phyloP scores from a whole-genome alignment of 805 yeast genomes.

The Brettanomyces anomalus region DNA sequence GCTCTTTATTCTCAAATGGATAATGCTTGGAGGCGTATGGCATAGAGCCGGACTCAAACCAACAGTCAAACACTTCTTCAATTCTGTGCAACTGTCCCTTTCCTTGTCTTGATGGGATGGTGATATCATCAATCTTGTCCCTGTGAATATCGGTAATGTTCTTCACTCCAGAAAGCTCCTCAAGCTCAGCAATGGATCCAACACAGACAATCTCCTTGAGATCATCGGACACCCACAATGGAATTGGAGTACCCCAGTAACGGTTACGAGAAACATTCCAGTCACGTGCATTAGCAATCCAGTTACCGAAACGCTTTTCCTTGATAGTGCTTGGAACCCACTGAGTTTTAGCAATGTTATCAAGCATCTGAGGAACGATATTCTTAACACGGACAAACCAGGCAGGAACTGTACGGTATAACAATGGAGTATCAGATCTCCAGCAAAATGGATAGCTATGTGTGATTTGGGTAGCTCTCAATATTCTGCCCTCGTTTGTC shows the following conservation, averaged over 20 bases:
- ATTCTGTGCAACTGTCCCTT: slow-evolving; percentile 82
- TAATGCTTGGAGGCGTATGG: slow-evolving; percentile 96
- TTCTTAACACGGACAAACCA: slow-evolving; percentile 94
- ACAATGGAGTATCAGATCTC: slow-evolving; percentile 98
- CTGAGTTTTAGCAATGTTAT: slow-evolving; percentile 73
- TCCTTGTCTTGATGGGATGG: slow-evolving; percentile 87
- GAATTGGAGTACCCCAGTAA: slow-evolving; percentile 99
- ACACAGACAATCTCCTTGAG: slow-evolving; percentile 86
- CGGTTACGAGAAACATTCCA: slow-evolving; percentile 98
- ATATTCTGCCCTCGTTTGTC: slow-evolving; percentile 66
- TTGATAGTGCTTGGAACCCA: slow-evolving; percentile 93
- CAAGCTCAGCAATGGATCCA: slow-evolving; percentile 84
- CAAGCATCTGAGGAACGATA: slow-evolving; percentile 81
- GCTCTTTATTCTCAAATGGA: slow-evolving; percentile 76
- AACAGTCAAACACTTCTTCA: slow-evolving; percentile 98
- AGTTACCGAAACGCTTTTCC: slow-evolving; percentile 92
- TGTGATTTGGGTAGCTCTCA: slow-evolving; percentile 73
- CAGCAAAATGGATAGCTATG: slow-evolving; percentile 99
- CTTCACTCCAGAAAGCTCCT: slow-evolving; percentile 70
- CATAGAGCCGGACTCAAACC: slow-evolving; percentile 99
- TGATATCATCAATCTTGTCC: slow-evolving; percentile 81
- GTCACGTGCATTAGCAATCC: slow-evolving; percentile 98
- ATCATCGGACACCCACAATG: slow-evolving; percentile 95
- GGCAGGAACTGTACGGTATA: slow-evolving; percentile 95
- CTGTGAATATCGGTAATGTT: slow-evolving; percentile 90